Base-by-base conservation (phyloP, 164 flowering plant genomes). In the Vitis rotundifolia region DNA sequence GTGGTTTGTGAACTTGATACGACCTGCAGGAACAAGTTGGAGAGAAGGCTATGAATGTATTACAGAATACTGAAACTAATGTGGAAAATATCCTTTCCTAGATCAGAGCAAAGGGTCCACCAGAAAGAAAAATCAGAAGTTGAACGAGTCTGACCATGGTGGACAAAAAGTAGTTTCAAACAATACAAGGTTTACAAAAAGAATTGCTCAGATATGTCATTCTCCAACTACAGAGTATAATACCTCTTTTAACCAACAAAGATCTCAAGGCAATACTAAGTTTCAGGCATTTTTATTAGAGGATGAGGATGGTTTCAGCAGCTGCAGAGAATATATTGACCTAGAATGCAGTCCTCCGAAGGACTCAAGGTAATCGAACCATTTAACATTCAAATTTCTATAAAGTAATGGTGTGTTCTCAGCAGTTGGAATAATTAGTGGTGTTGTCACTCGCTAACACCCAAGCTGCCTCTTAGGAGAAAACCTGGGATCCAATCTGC, bases 11-110 rank as follows among this genome's bases (percentile, higher is more conserved):
- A 15, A 68, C 57, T 44, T 31, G 48, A 31, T 44, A 49, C 58
- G 49, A 68, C 64, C 67, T 73, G 64, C 87, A 94, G 97, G 93
- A 86, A 59, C 74, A 71, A 50, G 63, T 75, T 67, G 78, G 78
- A 56, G 76, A 69, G 18, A 76, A 74, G 37, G 71, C 50, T 62
- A 37, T 53, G 26, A 52, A 61, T 47, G 48, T 47, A 7, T 19
- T 58, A 12, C 81, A 76, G 59, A 67, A 18, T 72, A 62, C 73
- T 69, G 81, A 67, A 28, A 58, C 59, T 14, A 68, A 73, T 10
- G 74, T 67, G 51, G 87, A 75, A 50, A 73, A 69, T 28, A 31
- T 59, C 26, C 49, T 77, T 68, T 56, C 64, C 18, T 31, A 29
- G 66, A 67, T 31, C 71, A 66, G 63, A 72, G 69, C 67, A 83